Conservation (phyloP, 2,329 filamentous ascomycete genomes). For the Mollisia scopiformis region DNA sequence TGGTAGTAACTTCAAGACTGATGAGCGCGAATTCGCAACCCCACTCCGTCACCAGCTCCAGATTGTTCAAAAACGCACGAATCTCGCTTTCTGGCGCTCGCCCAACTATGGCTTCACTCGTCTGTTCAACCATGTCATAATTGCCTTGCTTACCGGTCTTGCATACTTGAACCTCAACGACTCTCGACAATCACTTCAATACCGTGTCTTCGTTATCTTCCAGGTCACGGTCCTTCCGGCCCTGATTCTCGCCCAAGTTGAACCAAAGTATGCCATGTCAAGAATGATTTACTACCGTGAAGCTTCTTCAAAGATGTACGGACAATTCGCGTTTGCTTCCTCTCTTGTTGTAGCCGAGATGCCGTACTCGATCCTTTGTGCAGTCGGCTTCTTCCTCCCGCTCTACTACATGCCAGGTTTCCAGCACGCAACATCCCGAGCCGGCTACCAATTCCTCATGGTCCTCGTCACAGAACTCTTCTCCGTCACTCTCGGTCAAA, state of each 20-base stretch:
- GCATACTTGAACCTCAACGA: slow-evolving; percentile 79
- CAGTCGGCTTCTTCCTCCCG: slow-evolving; percentile 79
- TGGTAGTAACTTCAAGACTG: slow-evolving; percentile 36
- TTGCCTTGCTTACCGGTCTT: slow-evolving; percentile 78
- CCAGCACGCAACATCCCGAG: slow-evolving; percentile 61
- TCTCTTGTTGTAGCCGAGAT: slow-evolving; percentile 83
- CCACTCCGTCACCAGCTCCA: slow-evolving; percentile 79
- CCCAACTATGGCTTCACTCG: slow-evolving; percentile 90
- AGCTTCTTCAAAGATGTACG: slow-evolving; percentile 84
- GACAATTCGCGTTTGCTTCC: slow-evolving; percentile 74
- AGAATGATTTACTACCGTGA: slow-evolving; percentile 86
- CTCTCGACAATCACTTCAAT: slow-evolving; percentile 76
- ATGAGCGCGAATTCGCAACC: slow-evolving; percentile 80
- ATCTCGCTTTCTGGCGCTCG: slow-evolving; percentile 81
- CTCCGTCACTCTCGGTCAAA: slow-evolving; percentile 78
- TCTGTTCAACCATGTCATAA: slow-evolving; percentile 80
- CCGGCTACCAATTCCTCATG: slow-evolving; percentile 88
- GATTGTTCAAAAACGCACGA: slow-evolving; percentile 72
- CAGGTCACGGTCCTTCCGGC: slow-evolving; percentile 84
- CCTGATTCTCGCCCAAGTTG: slow-evolving; percentile 81
- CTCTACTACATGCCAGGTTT: slow-evolving; percentile 86
- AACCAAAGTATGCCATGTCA: slow-evolving; percentile 81
- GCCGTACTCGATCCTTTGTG: slow-evolving; percentile 81
- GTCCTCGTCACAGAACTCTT: slow-evolving; percentile 83
- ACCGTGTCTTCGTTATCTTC: slow-evolving; percentile 89